Conservation (phyloP, 176 grass and related monocot species). For the Elaeis guineensis region DNA sequence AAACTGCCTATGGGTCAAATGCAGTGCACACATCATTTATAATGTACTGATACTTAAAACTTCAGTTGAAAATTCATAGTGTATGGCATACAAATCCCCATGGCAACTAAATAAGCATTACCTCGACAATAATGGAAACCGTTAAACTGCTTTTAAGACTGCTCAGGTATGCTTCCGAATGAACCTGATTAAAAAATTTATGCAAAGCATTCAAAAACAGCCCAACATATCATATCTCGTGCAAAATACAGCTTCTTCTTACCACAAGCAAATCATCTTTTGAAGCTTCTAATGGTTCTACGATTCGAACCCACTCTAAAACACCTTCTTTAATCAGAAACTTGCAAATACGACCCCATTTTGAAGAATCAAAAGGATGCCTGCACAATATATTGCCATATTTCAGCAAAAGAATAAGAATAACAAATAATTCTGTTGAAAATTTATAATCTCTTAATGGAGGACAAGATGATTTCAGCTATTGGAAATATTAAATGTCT, state of each 20-base stretch:
- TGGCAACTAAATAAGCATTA: slow-evolving; percentile 16
- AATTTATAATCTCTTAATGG: neutral
- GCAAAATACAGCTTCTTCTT: neutral
- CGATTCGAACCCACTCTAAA: slow-evolving; percentile 42
- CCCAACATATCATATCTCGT: neutral
- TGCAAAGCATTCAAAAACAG: neutral
- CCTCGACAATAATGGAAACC: slow-evolving; percentile 76
- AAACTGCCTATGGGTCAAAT: too few species aligned
- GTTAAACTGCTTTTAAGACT: slow-evolving; percentile 71
- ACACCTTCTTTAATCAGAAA: slow-evolving; percentile 58
- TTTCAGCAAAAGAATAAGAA: neutral
- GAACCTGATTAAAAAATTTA: slow-evolving; percentile 43
- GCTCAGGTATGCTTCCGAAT: slow-evolving; percentile 52
- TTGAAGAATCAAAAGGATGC: slow-evolving; percentile 96
- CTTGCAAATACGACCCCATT: slow-evolving; percentile 73
- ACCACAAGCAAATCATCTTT: slow-evolving; percentile 91
- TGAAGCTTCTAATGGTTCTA: slow-evolving; percentile 79
- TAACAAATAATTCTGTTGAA: neutral
- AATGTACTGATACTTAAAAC: neutral
- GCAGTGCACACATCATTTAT: neutral
- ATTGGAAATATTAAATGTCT: neutral
- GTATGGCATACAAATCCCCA: too few species aligned
- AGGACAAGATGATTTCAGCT: neutral
- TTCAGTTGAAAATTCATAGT: neutral
- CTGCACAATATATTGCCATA: slow-evolving; percentile 27